Percentiles rank a stretch among this genome's conserved stretches.
phyloP scores from a whole-genome alignment of 169 alveolate genomes.

The Babesia bigemina region DNA sequence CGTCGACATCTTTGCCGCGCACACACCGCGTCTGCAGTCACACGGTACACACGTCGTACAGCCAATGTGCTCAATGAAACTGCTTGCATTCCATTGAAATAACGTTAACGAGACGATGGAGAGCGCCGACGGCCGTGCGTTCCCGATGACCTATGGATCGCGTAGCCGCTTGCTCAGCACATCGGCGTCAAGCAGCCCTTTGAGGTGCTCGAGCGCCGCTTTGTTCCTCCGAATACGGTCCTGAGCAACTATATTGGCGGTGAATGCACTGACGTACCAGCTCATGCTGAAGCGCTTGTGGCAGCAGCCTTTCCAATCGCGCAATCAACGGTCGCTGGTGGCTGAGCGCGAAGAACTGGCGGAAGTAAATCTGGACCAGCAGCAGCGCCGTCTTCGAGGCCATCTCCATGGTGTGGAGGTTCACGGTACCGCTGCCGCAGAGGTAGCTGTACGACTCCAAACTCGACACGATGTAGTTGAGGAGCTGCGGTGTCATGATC shows the following conservation, averaged over 20 bases:
- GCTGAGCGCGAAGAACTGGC: slow-evolving; percentile 39
- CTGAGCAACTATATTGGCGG: background rate
- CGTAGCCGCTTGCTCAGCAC: slow-evolving; percentile 25
- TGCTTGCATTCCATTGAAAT: too few relatives aligned
- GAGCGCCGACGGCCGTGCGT: background rate
- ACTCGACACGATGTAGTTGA: slow-evolving; percentile 31
- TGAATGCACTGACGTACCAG: slow-evolving; percentile 5
- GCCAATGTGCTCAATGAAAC: too few relatives aligned
- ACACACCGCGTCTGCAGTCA: too few relatives aligned
- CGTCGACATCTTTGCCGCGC: too few relatives aligned
- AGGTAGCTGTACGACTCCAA: slow-evolving; percentile 36
- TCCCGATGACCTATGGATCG: background rate
- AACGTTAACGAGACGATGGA: too few relatives aligned
- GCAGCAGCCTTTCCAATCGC: slow-evolving; percentile 28
- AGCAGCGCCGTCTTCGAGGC: slow-evolving; percentile 28
- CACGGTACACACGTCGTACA: too few relatives aligned
- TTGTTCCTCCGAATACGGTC: slow-evolving; percentile 41
- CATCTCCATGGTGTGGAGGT: slow-evolving; percentile 41
- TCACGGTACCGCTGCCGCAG: background rate
- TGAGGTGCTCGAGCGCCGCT: slow-evolving; percentile 45
- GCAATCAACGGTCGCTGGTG: slow-evolving; percentile 47
- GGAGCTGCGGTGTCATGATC: slow-evolving; percentile 1
- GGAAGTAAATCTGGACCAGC: slow-evolving; percentile 43
- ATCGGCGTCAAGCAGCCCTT: slow-evolving; percentile 28
- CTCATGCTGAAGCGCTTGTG: slow-evolving; percentile 33